Percentiles rank a stretch among this genome's conserved stretches.
These are phyloP conservation scores for Apiotrichum akiyoshidainum DNA, from an alignment of 1,284 basidiomycete species.

Conservation along the genomic window DNA sequence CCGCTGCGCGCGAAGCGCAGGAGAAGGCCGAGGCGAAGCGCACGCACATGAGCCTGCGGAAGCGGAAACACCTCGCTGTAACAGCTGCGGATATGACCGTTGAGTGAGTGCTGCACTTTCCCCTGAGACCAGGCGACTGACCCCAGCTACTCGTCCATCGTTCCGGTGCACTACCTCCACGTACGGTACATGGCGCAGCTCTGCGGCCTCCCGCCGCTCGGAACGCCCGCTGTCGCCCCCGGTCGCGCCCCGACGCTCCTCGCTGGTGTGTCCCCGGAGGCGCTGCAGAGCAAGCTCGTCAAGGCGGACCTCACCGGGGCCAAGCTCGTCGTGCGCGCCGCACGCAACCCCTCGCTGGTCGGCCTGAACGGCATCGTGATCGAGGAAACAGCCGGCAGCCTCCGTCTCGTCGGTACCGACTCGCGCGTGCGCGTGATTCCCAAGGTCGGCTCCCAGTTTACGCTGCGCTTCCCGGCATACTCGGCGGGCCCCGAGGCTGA, in stretches of 20 bases:
- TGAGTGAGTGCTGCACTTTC: constrained; percentile 27
- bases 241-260: constrained; percentile 34
- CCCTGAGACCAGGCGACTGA: not conserved
- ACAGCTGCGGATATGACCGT: constrained; percentile 22
- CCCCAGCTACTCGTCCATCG: constrained; percentile 38
- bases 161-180: constrained; percentile 46
- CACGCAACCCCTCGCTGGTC: constrained; percentile 42
- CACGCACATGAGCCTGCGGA: constrained; percentile 13
- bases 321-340: constrained; percentile 30
- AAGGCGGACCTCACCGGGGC: constrained; percentile 55
- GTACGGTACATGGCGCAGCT: constrained; percentile 37
- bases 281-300: constrained; percentile 44
- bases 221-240: constrained; percentile 29
- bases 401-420: constrained; percentile 46
- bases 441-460: constrained; percentile 50
- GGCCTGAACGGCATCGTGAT: constrained; percentile 50
- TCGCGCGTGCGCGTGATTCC: constrained; percentile 45
- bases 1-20: constrained; percentile 18
- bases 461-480: constrained; percentile 48
- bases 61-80: constrained; percentile 17
- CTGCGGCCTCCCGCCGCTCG: constrained; percentile 29
- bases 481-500: constrained; percentile 9
- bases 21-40: constrained; percentile 7
- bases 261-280: constrained; percentile 41
- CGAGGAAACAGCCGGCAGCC: constrained; percentile 53